Evolutionary conservation across 495 filamentous ascomycete species (phyloP).

Genomic region (Xylaria sp.): DNA sequence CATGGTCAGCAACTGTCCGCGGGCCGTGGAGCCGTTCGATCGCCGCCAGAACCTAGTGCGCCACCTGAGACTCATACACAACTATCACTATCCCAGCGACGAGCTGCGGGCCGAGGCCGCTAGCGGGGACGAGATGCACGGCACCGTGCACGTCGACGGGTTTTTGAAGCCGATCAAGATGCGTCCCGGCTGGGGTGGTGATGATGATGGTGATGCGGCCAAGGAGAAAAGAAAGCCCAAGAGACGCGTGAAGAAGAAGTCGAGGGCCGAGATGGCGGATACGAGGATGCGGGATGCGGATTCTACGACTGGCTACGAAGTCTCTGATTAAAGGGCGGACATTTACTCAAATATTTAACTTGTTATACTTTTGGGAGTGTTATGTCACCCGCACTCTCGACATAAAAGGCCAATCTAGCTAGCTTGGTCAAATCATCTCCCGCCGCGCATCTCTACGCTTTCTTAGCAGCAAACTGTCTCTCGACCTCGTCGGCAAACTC

Average conservation of each 20-base stretch:
- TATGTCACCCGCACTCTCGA: neutral
- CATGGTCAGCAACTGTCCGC: slow-evolving; percentile 40
- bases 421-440: neutral
- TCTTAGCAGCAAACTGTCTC: slow-evolving; percentile 48
- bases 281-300: slow-evolving; percentile 12
- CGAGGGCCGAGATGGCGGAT: neutral
- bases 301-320: neutral
- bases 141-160: slow-evolving; percentile 60
- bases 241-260: neutral
- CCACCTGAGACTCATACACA: slow-evolving; percentile 51
- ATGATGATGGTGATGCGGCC: slow-evolving; percentile 18
- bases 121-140: slow-evolving; percentile 59
- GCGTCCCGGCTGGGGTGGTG: slow-evolving; percentile 41
- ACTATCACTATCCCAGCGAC: slow-evolving; percentile 30
- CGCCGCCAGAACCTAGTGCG: slow-evolving; percentile 37
- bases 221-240: slow-evolving; percentile 26
- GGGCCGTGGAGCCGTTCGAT: slow-evolving; percentile 40
- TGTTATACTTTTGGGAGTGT: neutral
- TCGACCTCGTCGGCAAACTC: slow-evolving; percentile 77
- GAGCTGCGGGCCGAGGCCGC: slow-evolving; percentile 39
- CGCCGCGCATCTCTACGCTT: slow-evolving; percentile 22
- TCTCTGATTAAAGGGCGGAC: neutral
- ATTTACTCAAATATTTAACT: neutral
- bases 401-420: neutral
- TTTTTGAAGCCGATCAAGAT: slow-evolving; percentile 54